These are phyloP conservation scores for Tolypocladium tropicale DNA, from an alignment of 2,329 filamentous ascomycete species.

Conservation along the genomic window DNA sequence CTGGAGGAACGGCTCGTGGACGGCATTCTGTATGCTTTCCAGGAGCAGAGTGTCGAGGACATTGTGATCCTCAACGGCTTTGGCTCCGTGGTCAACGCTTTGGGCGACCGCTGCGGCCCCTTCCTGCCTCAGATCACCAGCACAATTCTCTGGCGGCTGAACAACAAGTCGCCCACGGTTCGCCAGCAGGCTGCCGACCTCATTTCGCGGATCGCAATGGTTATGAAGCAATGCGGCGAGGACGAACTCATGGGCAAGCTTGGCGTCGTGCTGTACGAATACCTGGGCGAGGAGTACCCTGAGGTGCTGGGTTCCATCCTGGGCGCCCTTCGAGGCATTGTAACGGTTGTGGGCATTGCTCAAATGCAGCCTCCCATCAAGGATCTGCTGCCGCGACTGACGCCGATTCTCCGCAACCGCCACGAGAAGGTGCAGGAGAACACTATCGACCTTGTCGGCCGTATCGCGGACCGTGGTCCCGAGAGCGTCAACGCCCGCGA, in stretches of 20 bases:
- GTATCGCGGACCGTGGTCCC: conserved; percentile 92
- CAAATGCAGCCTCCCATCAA: conserved; percentile 98
- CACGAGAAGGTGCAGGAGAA: conserved; percentile 99
- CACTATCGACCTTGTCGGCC: conserved; percentile 93
- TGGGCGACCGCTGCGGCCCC: conserved; percentile 88
- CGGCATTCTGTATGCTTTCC: conserved; percentile 90
- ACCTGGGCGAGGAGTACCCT: conserved; percentile 95
- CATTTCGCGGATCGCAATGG: conserved; percentile 93
- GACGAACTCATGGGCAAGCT: conserved; percentile 94
- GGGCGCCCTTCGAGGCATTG: conserved; percentile 87
- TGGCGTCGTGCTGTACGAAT: conserved; percentile 91
- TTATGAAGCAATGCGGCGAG: conserved; percentile 98
- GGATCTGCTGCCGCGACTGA: conserved; percentile 86
- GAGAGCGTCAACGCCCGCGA: conserved; percentile 95
- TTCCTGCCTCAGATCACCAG: conserved; percentile 96
- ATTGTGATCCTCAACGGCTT: conserved; percentile 95
- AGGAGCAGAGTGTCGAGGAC: conserved; percentile 95
- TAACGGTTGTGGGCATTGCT: conserved; percentile 94
- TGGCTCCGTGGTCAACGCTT: conserved; percentile 90
- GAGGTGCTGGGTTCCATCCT: conserved; percentile 96
- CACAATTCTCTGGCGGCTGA: conserved; percentile 90
- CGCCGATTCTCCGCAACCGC: conserved; percentile 94
- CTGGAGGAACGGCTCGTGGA: conserved; percentile 91
- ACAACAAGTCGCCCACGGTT: conserved; percentile 96
- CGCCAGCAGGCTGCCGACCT: conserved; percentile 94